Evolutionary conservation across 805 yeast genomes (phyloP).

Genomic region (Wickerhamomyces alni): DNA sequence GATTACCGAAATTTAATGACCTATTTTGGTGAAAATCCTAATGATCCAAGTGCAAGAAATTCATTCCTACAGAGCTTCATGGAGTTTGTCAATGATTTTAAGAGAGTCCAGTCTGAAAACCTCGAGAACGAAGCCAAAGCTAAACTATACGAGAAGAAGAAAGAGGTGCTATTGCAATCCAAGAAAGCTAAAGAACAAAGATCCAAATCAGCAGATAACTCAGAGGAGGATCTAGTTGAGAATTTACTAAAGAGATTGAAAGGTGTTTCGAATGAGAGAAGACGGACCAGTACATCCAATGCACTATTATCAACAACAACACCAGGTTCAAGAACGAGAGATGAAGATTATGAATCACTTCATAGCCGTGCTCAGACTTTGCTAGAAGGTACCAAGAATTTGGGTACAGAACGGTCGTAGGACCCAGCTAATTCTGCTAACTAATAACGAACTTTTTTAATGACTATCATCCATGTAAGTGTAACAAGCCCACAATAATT

Average conservation of each 20-base stretch:
- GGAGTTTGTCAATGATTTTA: conserved; percentile 73
- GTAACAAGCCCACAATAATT: no score
- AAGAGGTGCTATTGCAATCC: conserved; percentile 39
- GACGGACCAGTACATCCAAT: conserved; percentile 17
- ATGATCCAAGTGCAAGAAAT: conserved; percentile 58
- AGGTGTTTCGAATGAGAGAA: conserved; percentile 58
- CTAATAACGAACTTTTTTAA: no score
- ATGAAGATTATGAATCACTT: conserved; percentile 11
- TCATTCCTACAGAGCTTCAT: conserved; percentile 75
- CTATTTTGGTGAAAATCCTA: conserved; percentile 85
- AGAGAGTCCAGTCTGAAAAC: conserved; percentile 76
- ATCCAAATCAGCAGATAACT: conserved; percentile 13
- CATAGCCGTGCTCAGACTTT: conserved; percentile 21
- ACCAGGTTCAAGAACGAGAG: conserved; percentile 4
- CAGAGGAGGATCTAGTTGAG: conserved; percentile 57
- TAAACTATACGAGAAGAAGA: conserved; percentile 68
- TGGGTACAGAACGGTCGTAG: no score
- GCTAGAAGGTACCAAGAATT: conserved; percentile 20
- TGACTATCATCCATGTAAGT: no score
- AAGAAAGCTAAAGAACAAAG: conserved; percentile 15
- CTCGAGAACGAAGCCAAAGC: conserved; percentile 77
- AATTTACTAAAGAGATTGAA: conserved; percentile 76
- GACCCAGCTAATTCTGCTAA: no score
- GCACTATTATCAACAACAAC: not conserved
- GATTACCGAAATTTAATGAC: conserved; percentile 71